Percentiles rank a stretch among this genome's conserved stretches.
Conservation (phyloP, 148 eudicot species). For the Bassia scoparia region DNA sequence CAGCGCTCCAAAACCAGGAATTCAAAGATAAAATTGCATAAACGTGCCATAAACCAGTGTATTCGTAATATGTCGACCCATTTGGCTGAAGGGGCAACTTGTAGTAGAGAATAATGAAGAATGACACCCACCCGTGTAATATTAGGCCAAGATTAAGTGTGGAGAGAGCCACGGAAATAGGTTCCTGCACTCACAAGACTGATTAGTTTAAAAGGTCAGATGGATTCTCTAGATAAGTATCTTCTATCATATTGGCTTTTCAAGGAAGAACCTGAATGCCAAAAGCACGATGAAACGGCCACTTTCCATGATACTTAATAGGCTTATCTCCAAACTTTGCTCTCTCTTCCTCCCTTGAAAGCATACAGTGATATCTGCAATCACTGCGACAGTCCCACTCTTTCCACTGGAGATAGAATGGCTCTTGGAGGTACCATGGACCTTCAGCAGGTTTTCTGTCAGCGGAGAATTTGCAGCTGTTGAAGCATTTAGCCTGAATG, state of each 20-base stretch:
- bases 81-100: slow-evolving; percentile 58
- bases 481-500: slow-evolving; percentile 54
- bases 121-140: slow-evolving; percentile 89
- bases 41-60: slow-evolving; percentile 67
- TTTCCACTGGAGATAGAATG: slow-evolving; percentile 69
- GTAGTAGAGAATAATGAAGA: slow-evolving; percentile 66
- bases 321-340: slow-evolving; percentile 51
- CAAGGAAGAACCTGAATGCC: slow-evolving; percentile 57
- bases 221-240: neutral
- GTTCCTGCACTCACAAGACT: slow-evolving; percentile 53
- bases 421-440: slow-evolving; percentile 82
- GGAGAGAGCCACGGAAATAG: slow-evolving; percentile 77
- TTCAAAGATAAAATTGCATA: slow-evolving; percentile 74
- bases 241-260: neutral
- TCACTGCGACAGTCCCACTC: slow-evolving; percentile 75
- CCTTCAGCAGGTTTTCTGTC: slow-evolving; percentile 45
- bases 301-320: slow-evolving; percentile 69
- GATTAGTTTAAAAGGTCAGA: neutral
- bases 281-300: slow-evolving; percentile 61
- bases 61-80: slow-evolving; percentile 58
- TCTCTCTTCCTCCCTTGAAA: slow-evolving; percentile 56
- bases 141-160: slow-evolving; percentile 72
- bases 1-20: slow-evolving; percentile 76
- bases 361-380: slow-evolving; percentile 76
- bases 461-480: slow-evolving; percentile 55